phyloP scores from a whole-genome alignment of 2,329 filamentous ascomycete genomes.

The Leptographium flavum region DNA sequence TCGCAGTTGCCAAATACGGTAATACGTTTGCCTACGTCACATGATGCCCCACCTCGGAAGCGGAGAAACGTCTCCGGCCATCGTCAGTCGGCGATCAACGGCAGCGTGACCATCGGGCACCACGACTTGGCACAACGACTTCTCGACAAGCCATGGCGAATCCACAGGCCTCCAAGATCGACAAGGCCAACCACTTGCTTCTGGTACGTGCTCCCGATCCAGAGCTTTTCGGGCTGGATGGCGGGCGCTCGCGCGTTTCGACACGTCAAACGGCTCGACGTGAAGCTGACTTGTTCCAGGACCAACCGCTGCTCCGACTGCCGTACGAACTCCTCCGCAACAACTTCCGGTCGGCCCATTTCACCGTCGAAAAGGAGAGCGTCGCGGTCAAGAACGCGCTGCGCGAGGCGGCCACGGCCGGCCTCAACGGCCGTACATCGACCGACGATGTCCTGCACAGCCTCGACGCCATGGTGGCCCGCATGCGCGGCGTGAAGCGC shows the following conservation, averaged over 20 bases:
- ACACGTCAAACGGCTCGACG: not conserved
- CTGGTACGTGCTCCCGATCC: constrained; percentile 35
- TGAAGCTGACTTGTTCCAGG: constrained; percentile 32
- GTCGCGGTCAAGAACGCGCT: constrained; percentile 45
- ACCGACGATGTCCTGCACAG: constrained; percentile 62
- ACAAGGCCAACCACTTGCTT: constrained; percentile 61
- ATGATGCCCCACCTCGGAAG: too few relatives aligned
- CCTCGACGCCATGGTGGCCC: constrained; percentile 71
- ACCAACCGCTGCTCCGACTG: constrained; percentile 85
- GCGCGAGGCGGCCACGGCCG: constrained; percentile 50
- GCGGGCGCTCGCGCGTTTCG: not conserved
- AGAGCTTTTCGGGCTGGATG: not conserved
- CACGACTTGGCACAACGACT: too few relatives aligned
- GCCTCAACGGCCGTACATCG: constrained; percentile 45
- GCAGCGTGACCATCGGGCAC: too few relatives aligned
- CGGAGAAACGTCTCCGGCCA: not conserved
- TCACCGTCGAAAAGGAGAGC: constrained; percentile 59
- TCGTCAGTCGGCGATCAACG: not conserved
- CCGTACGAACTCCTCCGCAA: constrained; percentile 86
- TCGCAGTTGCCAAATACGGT: too few relatives aligned
- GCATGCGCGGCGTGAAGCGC: constrained; percentile 75
- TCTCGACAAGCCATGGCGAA: constrained; percentile 40
- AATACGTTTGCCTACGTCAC: too few relatives aligned
- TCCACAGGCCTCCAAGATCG: constrained; percentile 50
- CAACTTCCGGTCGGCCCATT: constrained; percentile 80